phyloP scores from a whole-genome alignment of 2,329 filamentous ascomycete genomes.

The Sporothrix pseudoabietina region DNA sequence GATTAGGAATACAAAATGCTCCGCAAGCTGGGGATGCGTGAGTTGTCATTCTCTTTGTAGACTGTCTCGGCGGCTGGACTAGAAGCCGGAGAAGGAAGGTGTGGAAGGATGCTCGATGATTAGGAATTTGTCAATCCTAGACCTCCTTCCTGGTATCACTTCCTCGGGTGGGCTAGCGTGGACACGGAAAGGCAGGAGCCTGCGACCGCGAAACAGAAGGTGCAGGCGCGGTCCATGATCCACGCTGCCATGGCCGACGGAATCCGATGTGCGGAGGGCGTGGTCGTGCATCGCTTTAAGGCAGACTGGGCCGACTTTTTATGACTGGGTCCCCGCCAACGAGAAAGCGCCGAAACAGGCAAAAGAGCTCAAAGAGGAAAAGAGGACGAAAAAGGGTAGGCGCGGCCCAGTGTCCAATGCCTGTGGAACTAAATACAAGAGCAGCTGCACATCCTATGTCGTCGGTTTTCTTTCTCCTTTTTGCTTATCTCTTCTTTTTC shows the following conservation, averaged over 20 bases:
- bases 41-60: background rate
- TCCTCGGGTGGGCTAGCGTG: background rate
- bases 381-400: background rate
- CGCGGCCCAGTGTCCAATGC: background rate
- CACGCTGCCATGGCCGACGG: constrained; percentile 6
- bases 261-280: constrained; percentile 22
- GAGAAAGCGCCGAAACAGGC: constrained; percentile 18
- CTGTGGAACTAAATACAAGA: constrained; percentile 19
- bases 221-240: constrained; percentile 2
- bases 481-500: background rate
- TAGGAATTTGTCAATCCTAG: background rate
- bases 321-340: constrained; percentile 7
- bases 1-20: background rate
- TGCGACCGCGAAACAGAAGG: background rate
- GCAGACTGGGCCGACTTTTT: constrained; percentile 1
- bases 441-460: background rate
- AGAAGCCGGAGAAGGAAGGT: background rate
- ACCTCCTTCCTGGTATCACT: background rate
- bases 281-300: background rate
- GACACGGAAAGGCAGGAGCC: background rate
- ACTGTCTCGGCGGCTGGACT: background rate
- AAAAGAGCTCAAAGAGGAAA: constrained; percentile 11
- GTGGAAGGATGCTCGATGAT: too few relatives aligned
- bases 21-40: background rate
- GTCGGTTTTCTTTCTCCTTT: background rate